Percentiles rank a stretch among this genome's conserved stretches.
Conservation (phyloP, 805 yeast species). For the Nematodospora valgi region DNA sequence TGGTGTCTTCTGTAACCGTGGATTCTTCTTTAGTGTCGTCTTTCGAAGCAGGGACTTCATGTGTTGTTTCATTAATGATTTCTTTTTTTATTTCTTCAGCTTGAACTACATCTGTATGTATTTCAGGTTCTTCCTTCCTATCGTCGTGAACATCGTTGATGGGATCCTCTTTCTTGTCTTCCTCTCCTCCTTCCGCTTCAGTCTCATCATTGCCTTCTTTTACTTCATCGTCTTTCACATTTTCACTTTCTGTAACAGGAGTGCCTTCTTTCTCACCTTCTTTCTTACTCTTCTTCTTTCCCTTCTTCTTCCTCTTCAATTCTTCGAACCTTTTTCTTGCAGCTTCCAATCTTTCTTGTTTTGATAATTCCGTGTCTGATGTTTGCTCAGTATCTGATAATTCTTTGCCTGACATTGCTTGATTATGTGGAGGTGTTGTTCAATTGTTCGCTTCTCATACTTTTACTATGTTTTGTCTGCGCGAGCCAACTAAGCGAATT, state of each 20-base stretch:
- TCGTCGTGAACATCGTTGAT: not conserved
- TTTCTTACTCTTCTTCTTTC: constrained; percentile 42
- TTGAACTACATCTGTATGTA: constrained; percentile 8
- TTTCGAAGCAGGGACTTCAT: not conserved
- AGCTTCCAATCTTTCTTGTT: constrained; percentile 65
- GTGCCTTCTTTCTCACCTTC: not conserved
- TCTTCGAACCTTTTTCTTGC: constrained; percentile 74
- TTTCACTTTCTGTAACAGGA: constrained; percentile 16
- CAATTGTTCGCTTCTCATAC: no score
- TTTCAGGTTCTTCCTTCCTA: constrained; percentile 5
- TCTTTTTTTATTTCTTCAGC: no score
- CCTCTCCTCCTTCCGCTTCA: constrained; percentile 7
- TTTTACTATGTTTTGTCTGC: no score
- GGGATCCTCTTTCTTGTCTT: constrained; percentile 3
- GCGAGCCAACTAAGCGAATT: no score
- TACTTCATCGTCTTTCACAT: constrained; percentile 45
- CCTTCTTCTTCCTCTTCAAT: constrained; percentile 55
- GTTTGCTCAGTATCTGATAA: not conserved
- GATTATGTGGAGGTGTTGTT: no score
- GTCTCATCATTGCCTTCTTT: constrained; percentile 29
- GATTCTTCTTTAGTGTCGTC: not conserved
- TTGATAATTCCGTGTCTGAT: constrained; percentile 27
- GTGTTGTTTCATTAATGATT: no score
- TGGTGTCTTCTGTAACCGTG: not conserved
- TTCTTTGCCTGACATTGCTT: constrained; percentile 15